Evolutionary conservation across 352 stramenopile species (phyloP).

Genomic region (Albugo laibachii): DNA sequence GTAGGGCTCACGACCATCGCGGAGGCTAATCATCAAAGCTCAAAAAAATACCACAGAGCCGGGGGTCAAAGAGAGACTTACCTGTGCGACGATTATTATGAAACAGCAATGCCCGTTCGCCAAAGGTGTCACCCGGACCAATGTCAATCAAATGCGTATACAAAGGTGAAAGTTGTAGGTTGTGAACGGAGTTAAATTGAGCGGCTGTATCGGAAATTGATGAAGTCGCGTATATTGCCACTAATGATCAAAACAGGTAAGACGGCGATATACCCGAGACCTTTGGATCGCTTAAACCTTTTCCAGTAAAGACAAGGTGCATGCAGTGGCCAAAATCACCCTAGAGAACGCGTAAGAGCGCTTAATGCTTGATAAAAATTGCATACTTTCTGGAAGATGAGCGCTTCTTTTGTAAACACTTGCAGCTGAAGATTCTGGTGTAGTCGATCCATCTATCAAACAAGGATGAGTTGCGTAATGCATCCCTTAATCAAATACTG

Average conservation of each 20-base stretch:
- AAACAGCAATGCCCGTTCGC: conserved; percentile 43
- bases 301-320: conserved; percentile 53
- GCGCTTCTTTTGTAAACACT: conserved; percentile 17
- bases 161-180: conserved; percentile 5
- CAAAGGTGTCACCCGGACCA: conserved; percentile 45
- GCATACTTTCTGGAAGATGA: conserved; percentile 38
- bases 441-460: conserved; percentile 33
- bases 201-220: conserved; percentile 12
- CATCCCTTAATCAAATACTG: too few relatives aligned
- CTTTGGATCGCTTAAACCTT: conserved; percentile 16
- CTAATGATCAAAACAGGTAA: neutral
- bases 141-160: conserved; percentile 23
- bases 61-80: conserved; percentile 2
- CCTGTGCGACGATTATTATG: conserved; percentile 36
- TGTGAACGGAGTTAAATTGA: conserved; percentile 24
- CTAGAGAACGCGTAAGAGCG: conserved; percentile 8
- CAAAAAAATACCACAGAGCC: neutral
- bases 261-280: neutral
- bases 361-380: neutral
- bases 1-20: conserved; percentile 23
- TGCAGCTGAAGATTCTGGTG: conserved; percentile 51
- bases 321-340: conserved; percentile 56
- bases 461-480: too few relatives aligned
- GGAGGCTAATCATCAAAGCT: conserved; percentile 15
- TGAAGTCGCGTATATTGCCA: neutral